Percentiles rank a stretch among this genome's conserved stretches.
These are phyloP conservation scores for Albizia julibrissin DNA, from an alignment of 306 rosid species.

Conservation along the genomic window DNA sequence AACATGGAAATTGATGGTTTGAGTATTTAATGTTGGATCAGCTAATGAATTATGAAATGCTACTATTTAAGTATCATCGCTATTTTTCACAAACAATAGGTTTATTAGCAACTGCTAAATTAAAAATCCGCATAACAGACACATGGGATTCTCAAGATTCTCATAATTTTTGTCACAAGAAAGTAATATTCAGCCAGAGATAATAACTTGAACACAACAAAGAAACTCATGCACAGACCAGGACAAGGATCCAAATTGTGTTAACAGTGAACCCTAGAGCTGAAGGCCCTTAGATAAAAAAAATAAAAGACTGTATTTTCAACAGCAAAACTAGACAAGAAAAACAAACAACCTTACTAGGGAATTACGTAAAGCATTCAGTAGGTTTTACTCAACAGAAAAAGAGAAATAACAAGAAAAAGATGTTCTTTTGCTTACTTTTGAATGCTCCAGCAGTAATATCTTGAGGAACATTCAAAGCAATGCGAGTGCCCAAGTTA, in stretches of 20 bases:
- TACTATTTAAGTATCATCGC: not conserved
- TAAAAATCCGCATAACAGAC: not conserved
- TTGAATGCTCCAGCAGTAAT: constrained; percentile 61
- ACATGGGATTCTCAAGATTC: not conserved
- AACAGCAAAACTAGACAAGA: not conserved
- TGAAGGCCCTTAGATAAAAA: not conserved
- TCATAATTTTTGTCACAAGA: not conserved
- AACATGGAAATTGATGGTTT: not conserved
- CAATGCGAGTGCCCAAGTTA: constrained; percentile 70
- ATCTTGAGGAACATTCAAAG: constrained; percentile 53
- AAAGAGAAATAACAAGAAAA: not conserved
- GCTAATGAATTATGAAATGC: not conserved
- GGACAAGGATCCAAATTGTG: not conserved
- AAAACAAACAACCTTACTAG: not conserved
- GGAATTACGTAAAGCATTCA: not conserved
- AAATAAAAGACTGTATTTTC: not conserved
- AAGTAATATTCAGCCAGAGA: not conserved
- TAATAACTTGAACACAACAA: not conserved
- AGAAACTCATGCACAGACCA: not conserved
- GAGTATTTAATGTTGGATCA: not conserved
- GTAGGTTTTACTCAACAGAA: not conserved
- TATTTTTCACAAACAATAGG: not conserved
- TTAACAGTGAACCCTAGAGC: constrained; percentile 7
- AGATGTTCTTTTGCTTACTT: constrained; percentile 41
- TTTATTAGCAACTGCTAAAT: not conserved